Evolutionary conservation across 306 rosid genomes (phyloP), one percentile per base, ranked within the genome.

Genomic region (Psophocarpus tetragonolobus): DNA sequence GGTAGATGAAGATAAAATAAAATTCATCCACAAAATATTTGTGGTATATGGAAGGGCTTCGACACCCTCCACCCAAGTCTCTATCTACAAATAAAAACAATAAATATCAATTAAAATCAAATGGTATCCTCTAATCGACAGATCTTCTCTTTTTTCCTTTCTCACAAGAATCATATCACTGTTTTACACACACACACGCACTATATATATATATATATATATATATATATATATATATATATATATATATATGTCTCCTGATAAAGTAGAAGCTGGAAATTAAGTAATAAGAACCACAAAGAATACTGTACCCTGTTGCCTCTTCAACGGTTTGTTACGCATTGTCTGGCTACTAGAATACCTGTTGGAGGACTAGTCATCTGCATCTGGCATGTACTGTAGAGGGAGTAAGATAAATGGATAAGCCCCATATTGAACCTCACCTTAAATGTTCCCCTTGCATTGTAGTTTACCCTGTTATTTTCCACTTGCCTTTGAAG

Each of bases 341-440:
- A 96, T 50, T 77, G 89, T 83, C 88, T 83, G 15, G 93, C 86
- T 65, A 96, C 87, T 29, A 92, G 80, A 85, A 83, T 74, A 42
- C 98, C 98, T 0, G 88, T 70, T 3, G 99, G 99, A 0, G 98
- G 99, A 75, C 91, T 84, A 30, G 98, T 92, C 93, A 96, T 92
- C 86, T 86, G 91, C 5, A 96, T 80, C 39, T 86, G 97, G 81
- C 99, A 96, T 33, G 79, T 53, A 70, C 90, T 88, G 81, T 91
- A 91, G 65, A 96, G 70, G 92, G 88, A 86, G 54, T 78, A 90
- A 36, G 97, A 83, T 39, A 71, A 26, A 83, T 88, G 99, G 18
- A 92, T 15, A 72, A 85, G 54, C 5, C 97, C 97, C 35, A 91
- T 68, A 1, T 67, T 84, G 65, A 92, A 87, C 86, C 80, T 88